A percentile compares a stretch with the other conserved stretches of the same genome.
Conservation (phyloP, 1,139 yeast genomes). For the Geotrichum fermentans region DNA sequence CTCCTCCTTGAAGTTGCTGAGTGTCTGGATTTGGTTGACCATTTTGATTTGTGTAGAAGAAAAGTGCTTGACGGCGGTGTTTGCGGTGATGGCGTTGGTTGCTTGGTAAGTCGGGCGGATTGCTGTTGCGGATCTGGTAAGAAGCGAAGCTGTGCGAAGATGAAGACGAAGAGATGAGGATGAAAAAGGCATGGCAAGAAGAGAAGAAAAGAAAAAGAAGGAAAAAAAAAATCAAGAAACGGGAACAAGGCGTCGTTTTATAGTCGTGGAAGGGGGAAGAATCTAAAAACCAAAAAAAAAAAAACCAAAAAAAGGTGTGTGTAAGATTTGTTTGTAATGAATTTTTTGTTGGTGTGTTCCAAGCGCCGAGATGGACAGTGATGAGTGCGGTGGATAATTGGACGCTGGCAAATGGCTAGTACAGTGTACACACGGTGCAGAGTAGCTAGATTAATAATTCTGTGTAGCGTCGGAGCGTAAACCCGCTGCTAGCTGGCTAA, state of each 20-base stretch:
- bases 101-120: not conserved
- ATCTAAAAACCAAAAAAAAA: not conserved
- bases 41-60: conserved; percentile 11
- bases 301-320: too few species aligned
- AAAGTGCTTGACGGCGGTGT: conserved; percentile 4
- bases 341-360: too few species aligned
- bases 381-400: too few species aligned
- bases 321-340: too few species aligned
- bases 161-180: conserved; percentile 4
- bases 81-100: not conserved
- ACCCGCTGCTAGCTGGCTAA: too few species aligned
- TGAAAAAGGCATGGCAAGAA: not conserved
- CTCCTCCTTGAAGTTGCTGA: conserved; percentile 58
- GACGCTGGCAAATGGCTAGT: too few species aligned
- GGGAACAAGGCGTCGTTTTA: not conserved
- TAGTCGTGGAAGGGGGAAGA: not conserved
- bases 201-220: conserved; percentile 9
- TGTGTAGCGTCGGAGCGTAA: too few species aligned
- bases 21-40: conserved; percentile 14
- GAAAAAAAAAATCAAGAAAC: not conserved
- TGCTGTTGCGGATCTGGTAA: conserved; percentile 6
- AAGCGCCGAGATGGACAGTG: too few species aligned
- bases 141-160: not conserved
- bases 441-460: too few species aligned
- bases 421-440: too few species aligned